Conservation (phyloP, 2,329 filamentous ascomycete genomes). For the Phaeosphaeria sp. region DNA sequence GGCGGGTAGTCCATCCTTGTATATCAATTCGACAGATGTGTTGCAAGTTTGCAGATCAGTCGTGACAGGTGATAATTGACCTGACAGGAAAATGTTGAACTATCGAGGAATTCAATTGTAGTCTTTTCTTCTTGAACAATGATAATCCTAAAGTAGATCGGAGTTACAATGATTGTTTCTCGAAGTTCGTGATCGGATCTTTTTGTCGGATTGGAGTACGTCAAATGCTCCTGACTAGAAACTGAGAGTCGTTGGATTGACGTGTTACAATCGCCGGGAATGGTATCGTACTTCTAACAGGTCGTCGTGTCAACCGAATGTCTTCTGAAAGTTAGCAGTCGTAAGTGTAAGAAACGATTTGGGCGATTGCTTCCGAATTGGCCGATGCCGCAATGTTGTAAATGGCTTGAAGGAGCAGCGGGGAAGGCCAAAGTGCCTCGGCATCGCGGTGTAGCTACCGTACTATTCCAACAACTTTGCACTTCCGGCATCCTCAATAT, state of each 20-base stretch:
- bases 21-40: background rate
- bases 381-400: background rate
- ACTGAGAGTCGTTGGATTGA: background rate
- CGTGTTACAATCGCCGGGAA: background rate
- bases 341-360: no score
- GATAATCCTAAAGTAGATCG: no score
- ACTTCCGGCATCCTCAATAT: background rate
- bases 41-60: background rate
- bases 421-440: slow-evolving; percentile 36
- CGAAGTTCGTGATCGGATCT: no score
- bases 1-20: slow-evolving; percentile 30
- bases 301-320: no score
- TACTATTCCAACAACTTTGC: background rate
- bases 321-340: no score
- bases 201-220: no score
- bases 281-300: no score
- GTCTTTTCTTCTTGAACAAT: no score
- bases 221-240: background rate
- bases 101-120: no score
- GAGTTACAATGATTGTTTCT: no score
- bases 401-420: slow-evolving; percentile 3
- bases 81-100: no score
- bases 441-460: slow-evolving; percentile 24
- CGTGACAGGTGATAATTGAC: no score
- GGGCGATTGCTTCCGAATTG: background rate